phyloP scores from a whole-genome alignment of 2,329 filamentous ascomycete genomes.

The Pseudocercospora eumusae region DNA sequence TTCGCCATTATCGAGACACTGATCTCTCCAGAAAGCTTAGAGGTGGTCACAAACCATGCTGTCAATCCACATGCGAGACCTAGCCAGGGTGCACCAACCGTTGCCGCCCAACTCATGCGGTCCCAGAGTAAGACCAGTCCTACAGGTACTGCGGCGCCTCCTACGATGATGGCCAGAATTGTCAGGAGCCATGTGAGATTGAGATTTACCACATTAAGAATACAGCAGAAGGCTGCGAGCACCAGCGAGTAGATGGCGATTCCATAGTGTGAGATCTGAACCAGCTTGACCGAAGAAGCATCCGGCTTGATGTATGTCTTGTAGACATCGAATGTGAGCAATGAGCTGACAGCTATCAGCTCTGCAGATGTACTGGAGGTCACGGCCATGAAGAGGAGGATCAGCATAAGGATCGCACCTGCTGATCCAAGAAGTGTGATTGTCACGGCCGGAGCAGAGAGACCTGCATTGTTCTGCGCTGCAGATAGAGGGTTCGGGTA shows the following conservation, averaged over 20 bases:
- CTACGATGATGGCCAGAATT: conserved; percentile 47
- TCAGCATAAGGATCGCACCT: conserved; percentile 37
- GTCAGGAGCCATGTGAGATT: conserved; percentile 45
- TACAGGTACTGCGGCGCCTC: conserved; percentile 49
- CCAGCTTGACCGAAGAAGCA: conserved; percentile 41
- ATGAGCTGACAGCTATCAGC: conserved; percentile 39
- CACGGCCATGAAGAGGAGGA: conserved; percentile 41
- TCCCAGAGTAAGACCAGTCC: conserved; percentile 50
- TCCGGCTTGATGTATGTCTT: conserved; percentile 46
- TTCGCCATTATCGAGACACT: conserved; percentile 44
- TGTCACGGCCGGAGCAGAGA: conserved; percentile 37
- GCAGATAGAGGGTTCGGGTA: conserved; percentile 40
- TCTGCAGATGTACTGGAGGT: conserved; percentile 42
- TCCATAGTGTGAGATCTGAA: conserved; percentile 46
- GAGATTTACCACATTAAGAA: conserved; percentile 44
- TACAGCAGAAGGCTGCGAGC: conserved; percentile 44
- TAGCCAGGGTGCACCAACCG: conserved; percentile 50
- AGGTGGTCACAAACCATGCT: conserved; percentile 47
- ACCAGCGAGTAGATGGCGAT: conserved; percentile 46
- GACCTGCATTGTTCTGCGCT: conserved; percentile 35
- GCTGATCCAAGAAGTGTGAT: conserved; percentile 38
- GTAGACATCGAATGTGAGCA: conserved; percentile 49
- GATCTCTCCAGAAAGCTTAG: conserved; percentile 43
- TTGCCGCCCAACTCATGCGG: conserved; percentile 49
- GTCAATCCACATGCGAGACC: conserved; percentile 48